These are phyloP conservation scores for Pyracantha coccinea DNA, from an alignment of 331 rosid species.

Conservation along the genomic window DNA sequence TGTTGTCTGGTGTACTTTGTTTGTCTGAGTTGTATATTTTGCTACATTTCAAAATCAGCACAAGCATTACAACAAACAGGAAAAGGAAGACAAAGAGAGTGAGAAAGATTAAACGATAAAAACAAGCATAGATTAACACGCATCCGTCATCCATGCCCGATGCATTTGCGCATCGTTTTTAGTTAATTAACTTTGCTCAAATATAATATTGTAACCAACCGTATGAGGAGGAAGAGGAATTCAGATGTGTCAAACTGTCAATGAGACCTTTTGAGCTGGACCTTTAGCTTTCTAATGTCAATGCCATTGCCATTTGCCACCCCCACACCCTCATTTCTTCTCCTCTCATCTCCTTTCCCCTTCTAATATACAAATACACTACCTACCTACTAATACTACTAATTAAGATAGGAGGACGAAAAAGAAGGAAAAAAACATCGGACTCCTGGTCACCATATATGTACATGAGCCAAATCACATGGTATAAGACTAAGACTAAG, in stretches of 20 bases:
- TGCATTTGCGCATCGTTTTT: not conserved
- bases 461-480: not conserved
- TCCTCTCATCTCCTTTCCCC: too few relatives aligned
- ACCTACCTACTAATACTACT: not conserved
- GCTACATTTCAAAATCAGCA: too few relatives aligned
- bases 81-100: too few relatives aligned
- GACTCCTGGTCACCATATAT: not conserved
- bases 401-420: constrained; percentile 1
- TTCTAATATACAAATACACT: too few relatives aligned
- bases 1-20: too few relatives aligned
- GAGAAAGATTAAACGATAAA: too few relatives aligned
- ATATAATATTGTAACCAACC: not conserved
- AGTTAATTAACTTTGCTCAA: not conserved
- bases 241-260: constrained; percentile 18
- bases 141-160: too few relatives aligned
- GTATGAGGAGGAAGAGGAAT: not conserved
- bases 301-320: not conserved
- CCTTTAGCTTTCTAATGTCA: constrained; percentile 42
- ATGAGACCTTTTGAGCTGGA: constrained; percentile 29
- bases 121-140: too few relatives aligned
- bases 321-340: too few relatives aligned
- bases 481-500: not conserved
- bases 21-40: too few relatives aligned
- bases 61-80: too few relatives aligned
- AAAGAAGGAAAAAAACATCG: not conserved